phyloP scores from a whole-genome alignment of 2,329 filamentous ascomycete genomes.

The Aspergillus puulaauensis region DNA sequence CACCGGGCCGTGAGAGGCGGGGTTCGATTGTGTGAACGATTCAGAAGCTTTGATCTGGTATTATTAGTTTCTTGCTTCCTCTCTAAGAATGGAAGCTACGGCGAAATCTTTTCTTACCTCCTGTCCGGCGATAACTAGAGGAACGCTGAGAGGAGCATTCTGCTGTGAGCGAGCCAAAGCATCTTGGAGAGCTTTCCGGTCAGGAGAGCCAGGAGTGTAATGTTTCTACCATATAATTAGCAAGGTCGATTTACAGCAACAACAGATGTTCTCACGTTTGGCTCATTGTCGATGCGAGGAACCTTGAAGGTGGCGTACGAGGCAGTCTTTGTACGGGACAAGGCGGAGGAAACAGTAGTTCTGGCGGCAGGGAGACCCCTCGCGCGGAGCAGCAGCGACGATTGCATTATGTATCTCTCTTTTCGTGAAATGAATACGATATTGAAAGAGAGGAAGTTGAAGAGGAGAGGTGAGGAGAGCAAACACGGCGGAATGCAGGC shows the following conservation, averaged over 20 bases:
- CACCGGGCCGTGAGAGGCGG: slow-evolving; percentile 74
- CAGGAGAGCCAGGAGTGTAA: slow-evolving; percentile 79
- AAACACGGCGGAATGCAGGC: slow-evolving; percentile 10
- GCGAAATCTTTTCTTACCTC: slow-evolving; percentile 54
- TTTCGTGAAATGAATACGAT: neutral
- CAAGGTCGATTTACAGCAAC: neutral
- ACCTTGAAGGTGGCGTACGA: slow-evolving; percentile 83
- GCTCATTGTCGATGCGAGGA: slow-evolving; percentile 85
- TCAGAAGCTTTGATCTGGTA: slow-evolving; percentile 33
- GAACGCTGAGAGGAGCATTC: slow-evolving; percentile 71
- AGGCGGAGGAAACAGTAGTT: slow-evolving; percentile 19
- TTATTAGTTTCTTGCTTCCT: neutral
- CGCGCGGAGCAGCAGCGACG: slow-evolving; percentile 26
- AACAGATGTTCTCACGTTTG: slow-evolving; percentile 68
- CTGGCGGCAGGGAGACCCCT: slow-evolving; percentile 25
- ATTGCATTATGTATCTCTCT: slow-evolving; percentile 26
- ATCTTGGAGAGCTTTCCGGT: slow-evolving; percentile 72
- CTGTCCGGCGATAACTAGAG: slow-evolving; percentile 80
- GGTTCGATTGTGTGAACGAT: slow-evolving; percentile 68
- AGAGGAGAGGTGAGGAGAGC: slow-evolving; percentile 11
- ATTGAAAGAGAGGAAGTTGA: neutral
- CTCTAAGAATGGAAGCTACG: neutral
- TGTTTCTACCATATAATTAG: slow-evolving; percentile 63
- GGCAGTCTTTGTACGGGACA: slow-evolving; percentile 34
- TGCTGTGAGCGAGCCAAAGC: slow-evolving; percentile 70